A percentile compares a stretch with the other conserved stretches of the same genome.
Conservation (phyloP, 192 early-diverging fungal species). For the Entomortierella lignicola region DNA sequence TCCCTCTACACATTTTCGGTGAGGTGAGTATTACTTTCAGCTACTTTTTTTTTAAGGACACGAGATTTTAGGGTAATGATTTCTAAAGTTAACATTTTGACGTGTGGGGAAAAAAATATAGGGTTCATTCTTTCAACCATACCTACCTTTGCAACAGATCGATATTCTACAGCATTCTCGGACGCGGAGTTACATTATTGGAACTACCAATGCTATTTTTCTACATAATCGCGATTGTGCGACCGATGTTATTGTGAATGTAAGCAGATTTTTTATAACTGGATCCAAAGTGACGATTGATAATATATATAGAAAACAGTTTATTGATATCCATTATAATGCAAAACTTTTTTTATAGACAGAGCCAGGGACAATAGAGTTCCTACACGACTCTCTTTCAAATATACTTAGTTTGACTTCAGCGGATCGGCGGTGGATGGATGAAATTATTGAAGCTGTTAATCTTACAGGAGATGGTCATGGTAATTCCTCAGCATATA, state of each 20-base stretch:
- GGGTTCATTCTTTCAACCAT: constrained; percentile 85
- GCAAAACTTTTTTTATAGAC: constrained; percentile 58
- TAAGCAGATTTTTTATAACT: constrained; percentile 40
- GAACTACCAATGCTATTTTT: constrained; percentile 85
- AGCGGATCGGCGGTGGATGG: constrained; percentile 83
- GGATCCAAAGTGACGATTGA: not conserved
- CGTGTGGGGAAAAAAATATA: constrained; percentile 32
- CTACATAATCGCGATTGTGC: constrained; percentile 76
- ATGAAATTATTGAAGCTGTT: constrained; percentile 78
- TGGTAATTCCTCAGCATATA: constrained; percentile 39
- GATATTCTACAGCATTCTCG: constrained; percentile 74
- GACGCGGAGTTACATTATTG: constrained; percentile 79
- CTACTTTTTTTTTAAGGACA: too few relatives aligned
- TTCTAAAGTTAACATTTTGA: not conserved
- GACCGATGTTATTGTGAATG: constrained; percentile 82
- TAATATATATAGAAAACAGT: too few relatives aligned
- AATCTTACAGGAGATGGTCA: constrained; percentile 66
- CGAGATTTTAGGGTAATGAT: too few relatives aligned
- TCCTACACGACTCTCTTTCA: constrained; percentile 69
- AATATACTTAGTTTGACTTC: constrained; percentile 67
- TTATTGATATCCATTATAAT: too few relatives aligned
- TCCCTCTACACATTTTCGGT: constrained; percentile 69
- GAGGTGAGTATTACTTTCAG: constrained; percentile 59
- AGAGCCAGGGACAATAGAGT: constrained; percentile 78
- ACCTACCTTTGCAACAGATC: constrained; percentile 86